Conservation (phyloP, 140 eudicot genomes). For the Bidens hawaiensis region DNA sequence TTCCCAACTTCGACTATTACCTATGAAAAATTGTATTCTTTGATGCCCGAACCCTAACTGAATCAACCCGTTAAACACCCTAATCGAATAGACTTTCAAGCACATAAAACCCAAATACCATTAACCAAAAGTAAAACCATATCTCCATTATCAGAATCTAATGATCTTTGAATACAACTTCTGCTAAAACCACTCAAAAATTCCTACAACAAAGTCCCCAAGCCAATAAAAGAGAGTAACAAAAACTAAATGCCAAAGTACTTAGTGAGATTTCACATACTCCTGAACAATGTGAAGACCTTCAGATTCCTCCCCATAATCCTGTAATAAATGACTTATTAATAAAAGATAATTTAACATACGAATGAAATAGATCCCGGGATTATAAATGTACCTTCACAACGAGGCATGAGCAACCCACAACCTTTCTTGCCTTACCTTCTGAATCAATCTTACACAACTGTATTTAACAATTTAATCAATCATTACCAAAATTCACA, state of each 20-base stretch:
- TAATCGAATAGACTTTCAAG: too few relatives aligned
- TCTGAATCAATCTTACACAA: conserved; percentile 9
- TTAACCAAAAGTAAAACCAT: background rate
- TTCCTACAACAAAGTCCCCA: background rate
- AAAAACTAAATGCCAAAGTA: background rate
- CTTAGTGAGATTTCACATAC: conserved; percentile 9
- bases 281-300: conserved; percentile 4
- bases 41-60: too few relatives aligned
- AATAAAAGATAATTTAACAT: background rate
- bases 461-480: background rate
- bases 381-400: background rate
- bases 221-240: background rate
- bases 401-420: conserved; percentile 7
- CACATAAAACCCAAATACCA: too few relatives aligned
- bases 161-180: background rate
- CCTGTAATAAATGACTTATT: background rate
- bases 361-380: background rate
- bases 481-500: background rate
- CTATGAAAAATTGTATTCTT: too few relatives aligned
- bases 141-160: background rate
- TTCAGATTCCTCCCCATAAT: background rate
- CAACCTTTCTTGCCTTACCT: conserved; percentile 4
- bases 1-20: too few relatives aligned
- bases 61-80: background rate
- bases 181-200: background rate